Conservation (phyloP, 805 yeast genomes). For the Lachancea quebecensis region DNA sequence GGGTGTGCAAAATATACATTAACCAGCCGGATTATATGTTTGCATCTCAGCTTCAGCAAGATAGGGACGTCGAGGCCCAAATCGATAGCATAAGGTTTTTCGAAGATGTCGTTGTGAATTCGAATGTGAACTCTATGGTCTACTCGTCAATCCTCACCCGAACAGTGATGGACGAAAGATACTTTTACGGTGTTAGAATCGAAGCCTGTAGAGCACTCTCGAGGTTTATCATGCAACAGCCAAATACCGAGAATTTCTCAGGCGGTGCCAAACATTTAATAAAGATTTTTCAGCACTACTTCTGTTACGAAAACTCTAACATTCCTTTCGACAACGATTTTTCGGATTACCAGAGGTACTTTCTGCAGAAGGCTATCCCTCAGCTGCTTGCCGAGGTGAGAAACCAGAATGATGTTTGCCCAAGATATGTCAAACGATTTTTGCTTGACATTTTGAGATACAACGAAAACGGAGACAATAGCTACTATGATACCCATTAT, state of each 20-base stretch:
- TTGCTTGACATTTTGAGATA: conserved; percentile 66
- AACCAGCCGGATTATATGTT: conserved; percentile 94
- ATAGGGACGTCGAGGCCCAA: conserved; percentile 95
- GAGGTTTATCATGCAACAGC: conserved; percentile 43
- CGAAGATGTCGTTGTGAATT: conserved; percentile 37
- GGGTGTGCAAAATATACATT: conserved; percentile 79
- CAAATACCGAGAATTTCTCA: conserved; percentile 15
- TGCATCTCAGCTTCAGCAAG: conserved; percentile 88
- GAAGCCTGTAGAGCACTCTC: conserved; percentile 83
- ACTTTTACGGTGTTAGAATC: conserved; percentile 80
- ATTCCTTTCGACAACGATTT: conserved; percentile 82
- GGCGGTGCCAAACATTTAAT: conserved; percentile 66
- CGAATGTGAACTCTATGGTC: conserved; percentile 47
- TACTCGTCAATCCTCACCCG: conserved; percentile 74
- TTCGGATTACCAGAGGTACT: conserved; percentile 57
- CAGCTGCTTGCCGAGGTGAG: conserved; percentile 51
- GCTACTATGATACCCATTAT: conserved; percentile 67
- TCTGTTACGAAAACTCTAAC: conserved; percentile 59
- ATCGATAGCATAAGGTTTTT: conserved; percentile 73
- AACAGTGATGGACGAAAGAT: conserved; percentile 75
- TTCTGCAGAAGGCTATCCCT: conserved; percentile 65
- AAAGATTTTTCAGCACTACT: conserved; percentile 59
- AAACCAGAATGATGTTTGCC: conserved; percentile 56
- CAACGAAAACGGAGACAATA: conserved; percentile 79
- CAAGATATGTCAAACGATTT: conserved; percentile 53